Evolutionary conservation across 306 rosid species (phyloP).

Genomic region (Ormosia emarginata): DNA sequence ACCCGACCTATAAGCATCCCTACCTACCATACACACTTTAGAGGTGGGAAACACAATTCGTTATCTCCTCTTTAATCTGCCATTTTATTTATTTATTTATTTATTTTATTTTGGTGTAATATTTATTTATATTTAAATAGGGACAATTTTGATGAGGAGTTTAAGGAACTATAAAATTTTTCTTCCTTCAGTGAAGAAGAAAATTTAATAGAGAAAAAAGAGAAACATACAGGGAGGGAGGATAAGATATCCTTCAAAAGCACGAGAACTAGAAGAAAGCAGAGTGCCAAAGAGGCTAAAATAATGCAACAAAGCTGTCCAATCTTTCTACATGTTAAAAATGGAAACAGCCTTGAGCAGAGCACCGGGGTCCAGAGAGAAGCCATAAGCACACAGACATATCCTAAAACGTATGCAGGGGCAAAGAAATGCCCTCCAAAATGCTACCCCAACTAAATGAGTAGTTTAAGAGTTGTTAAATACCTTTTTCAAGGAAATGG

Average conservation of each 20-base stretch:
- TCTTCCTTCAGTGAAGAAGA: background rate
- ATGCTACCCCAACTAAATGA: background rate
- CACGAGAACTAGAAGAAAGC: background rate
- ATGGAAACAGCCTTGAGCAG: no score
- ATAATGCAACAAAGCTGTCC: background rate
- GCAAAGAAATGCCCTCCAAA: no score
- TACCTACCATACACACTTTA: no score
- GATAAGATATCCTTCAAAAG: background rate
- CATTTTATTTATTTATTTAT: background rate
- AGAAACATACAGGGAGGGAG: background rate
- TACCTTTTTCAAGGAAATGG: background rate
- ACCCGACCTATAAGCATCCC: no score
- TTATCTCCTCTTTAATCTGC: background rate
- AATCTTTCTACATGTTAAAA: no score
- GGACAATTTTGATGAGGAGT: background rate
- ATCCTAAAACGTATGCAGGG: background rate
- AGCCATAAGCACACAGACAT: background rate
- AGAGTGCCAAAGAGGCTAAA: background rate
- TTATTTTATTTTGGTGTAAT: no score
- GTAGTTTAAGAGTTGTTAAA: background rate
- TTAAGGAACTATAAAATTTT: background rate
- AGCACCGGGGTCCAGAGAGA: background rate
- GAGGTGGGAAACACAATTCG: background rate
- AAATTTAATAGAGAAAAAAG: background rate
- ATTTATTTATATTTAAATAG: no score